Base-by-base conservation (phyloP, 208 protist species). In the Angomonas deanei region DNA sequence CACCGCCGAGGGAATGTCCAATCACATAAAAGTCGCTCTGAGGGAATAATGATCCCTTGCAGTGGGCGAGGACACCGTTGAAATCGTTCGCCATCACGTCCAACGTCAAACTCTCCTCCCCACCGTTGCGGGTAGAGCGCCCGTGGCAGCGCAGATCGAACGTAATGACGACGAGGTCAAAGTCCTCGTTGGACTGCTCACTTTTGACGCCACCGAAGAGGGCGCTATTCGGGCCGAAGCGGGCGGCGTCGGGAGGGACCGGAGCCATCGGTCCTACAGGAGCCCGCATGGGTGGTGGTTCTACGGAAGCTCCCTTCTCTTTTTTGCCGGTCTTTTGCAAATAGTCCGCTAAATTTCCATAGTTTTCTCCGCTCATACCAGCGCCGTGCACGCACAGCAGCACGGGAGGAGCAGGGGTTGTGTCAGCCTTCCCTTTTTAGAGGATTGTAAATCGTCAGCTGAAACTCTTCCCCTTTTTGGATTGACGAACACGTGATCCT, bases 81-180 rank as follows among this genome's bases (percentile, higher is more conserved):
- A 92, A 88, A 61, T 97, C 90, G 1, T 81, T 61, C 26, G 83
- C 72, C 1, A 97, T 60, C 31, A 84, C 70, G 30, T 76, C 64
- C 28, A 92, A 72, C 2, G 80, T 86, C 0, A 96, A 72, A 15
- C 66, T 53, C 6, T 70, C 79, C 72, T 95, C 91, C 13, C 71
- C 84, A 21, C 74, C 77, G 26, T n/a, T 61, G 42, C 66, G 77
- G 19, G 88, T 94, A 2, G 82, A 94, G 31, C 75, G 61, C 0
- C 92, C 92, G 58, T 97, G 92, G 64, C 90, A 94, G 46, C 90
- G 86, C 74, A 92, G 64, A 70, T 97, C 92, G 67, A 84, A 92
- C 23, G 86, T 70, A 31, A 88, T 70, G 39, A 93, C 73, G 33
- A 70, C 62, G 48, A 87, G 68, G 39, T 70, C 70, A 33, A 84